Base-by-base conservation (phyloP, 371 early-diverging fungal species). In the Mortierella sp. region DNA sequence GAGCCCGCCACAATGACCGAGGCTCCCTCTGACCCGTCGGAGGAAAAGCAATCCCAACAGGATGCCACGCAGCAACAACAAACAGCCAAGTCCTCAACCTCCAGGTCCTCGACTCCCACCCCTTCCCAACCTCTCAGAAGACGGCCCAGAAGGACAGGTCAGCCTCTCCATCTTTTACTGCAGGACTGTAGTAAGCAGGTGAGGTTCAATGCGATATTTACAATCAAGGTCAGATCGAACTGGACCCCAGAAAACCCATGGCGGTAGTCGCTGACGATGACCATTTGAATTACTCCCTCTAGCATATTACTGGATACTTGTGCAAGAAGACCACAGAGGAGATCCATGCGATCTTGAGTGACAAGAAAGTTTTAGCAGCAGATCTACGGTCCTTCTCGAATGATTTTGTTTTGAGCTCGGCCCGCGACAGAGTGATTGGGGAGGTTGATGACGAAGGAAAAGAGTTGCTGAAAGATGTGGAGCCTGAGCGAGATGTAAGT, bases 381-480 rank as follows among this genome's bases (percentile, higher is more conserved):
- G 83, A 83, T 68, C 71, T 83, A 37, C 73, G 70, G n/a, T 70
- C 60, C 64, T 83, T 66, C 45, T 83, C 81, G 18, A 83, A 75
- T 50, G 83, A 83, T 28, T 72, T 74, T 67, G 75, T 83, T 3
- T 44, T 83, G 50, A 66, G 65, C 46, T 71, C 81, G 52, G 81
- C 83, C 21, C 81, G 83, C 25, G 81, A 83, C 47, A 68, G 79
- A 23, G 81, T 83, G 23, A 56, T 81, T 50, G 59, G 30, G 18
- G 81, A 83, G 61, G 76, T 83, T 12, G 83, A 83, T 46, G 81
- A 81, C 12, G 68, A 77, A 62, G 83, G 81, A 12, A 83, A 74
- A 57, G 81, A 83, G 55, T 30, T 72, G 3, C 71, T 83, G 19
- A 69, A 80, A 63, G 79, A 81, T 64, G 68, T 83, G 16, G 74